Evolutionary conservation across 1,284 basidiomycete species (phyloP).

Genomic region (Apiotrichum mycotoxinovorans): DNA sequence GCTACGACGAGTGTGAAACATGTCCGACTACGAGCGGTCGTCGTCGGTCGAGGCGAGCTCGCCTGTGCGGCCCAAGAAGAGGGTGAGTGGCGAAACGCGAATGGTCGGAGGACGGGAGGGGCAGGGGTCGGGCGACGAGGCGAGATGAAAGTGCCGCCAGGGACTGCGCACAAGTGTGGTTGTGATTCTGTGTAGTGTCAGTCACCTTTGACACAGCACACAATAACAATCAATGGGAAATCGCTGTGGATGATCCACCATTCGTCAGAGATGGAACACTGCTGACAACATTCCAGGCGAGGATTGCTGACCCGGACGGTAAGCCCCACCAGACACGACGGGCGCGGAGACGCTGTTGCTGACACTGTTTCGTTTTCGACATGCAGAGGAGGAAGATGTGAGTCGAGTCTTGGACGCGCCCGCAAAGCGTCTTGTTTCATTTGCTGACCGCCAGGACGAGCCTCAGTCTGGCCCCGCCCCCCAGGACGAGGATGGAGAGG

Average conservation of each 20-base stretch:
- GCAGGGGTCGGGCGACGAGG: background rate
- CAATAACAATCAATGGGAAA: no score
- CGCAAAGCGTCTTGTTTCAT: background rate
- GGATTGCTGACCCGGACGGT: slow-evolving; percentile 41
- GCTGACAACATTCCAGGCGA: slow-evolving; percentile 26
- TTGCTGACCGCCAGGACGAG: background rate
- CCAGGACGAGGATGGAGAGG: slow-evolving; percentile 34
- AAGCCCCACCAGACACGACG: slow-evolving; percentile 12
- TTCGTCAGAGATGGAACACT: no score
- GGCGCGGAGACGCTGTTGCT: no score
- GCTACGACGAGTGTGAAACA: no score
- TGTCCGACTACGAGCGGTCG: slow-evolving; percentile 35
- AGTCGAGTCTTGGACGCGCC: slow-evolving; percentile 4
- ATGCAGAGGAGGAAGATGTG: slow-evolving; percentile 26
- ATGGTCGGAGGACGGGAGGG: no score
- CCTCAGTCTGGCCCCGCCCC: slow-evolving; percentile 1
- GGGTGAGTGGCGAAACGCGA: slow-evolving; percentile 29
- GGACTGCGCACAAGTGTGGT: no score
- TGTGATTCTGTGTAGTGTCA: no score
- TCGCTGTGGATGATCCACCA: no score
- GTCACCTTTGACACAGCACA: no score
- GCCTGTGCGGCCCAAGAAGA: slow-evolving; percentile 29
- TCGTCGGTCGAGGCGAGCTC: slow-evolving; percentile 20
- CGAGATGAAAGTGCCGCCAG: no score
- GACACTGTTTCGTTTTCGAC: background rate